These are phyloP conservation scores for Daucus carota DNA, from an alignment of 129 eudicot genomes.

Conservation along the genomic window DH1_v3.0 NC_030382.2:43311001-43311500, in stretches of 20 bases:
- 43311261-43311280: background rate
- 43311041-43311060: conserved; percentile 34
- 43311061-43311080: conserved; percentile 9
- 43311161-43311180: conserved; percentile 81
- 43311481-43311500: background rate
- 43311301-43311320: background rate
- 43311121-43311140: conserved; percentile 40
- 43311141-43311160: conserved; percentile 49
- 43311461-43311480: background rate
- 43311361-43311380: background rate
- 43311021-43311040: conserved; percentile 62
- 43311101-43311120: background rate
- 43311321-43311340: background rate
- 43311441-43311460: background rate
- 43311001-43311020: conserved; percentile 40
- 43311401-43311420: background rate
- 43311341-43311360: background rate
- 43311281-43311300: background rate
- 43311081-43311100: conserved; percentile 4
- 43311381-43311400: background rate
- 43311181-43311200: conserved; percentile 47
- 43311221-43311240: background rate
- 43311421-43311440: background rate
- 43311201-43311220: conserved; percentile 5
- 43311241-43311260: background rate